Conservation (phyloP, 2,329 filamentous ascomycete species). For the Monosporascus sp. region DNA sequence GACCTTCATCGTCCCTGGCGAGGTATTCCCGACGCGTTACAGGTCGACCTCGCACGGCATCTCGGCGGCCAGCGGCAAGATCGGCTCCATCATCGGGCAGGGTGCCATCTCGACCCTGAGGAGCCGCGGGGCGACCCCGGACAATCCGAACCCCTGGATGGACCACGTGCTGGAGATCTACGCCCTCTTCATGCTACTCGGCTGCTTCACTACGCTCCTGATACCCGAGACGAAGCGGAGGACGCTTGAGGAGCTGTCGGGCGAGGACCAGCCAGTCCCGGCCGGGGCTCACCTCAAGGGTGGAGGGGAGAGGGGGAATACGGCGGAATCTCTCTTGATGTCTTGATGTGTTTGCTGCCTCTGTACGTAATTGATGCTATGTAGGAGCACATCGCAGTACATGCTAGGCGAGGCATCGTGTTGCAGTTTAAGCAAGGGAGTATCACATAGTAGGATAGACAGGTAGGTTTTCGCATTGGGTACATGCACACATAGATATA, state of each 20-base stretch:
- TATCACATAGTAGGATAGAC: no score
- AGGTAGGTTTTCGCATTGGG: no score
- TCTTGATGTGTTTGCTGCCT: not conserved
- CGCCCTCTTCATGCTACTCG: slow-evolving; percentile 71
- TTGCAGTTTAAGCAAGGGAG: no score
- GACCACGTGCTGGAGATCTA: slow-evolving; percentile 72
- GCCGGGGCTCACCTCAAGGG: slow-evolving; percentile 1
- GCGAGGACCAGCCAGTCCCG: slow-evolving; percentile 21
- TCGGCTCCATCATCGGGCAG: slow-evolving; percentile 52
- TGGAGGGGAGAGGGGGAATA: slow-evolving; percentile 6
- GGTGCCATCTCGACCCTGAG: slow-evolving; percentile 52
- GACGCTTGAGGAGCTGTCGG: slow-evolving; percentile 62
- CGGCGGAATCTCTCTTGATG: slow-evolving; percentile 4
- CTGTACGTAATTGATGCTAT: not conserved
- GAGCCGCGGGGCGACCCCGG: slow-evolving; percentile 34
- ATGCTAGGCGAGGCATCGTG: no score
- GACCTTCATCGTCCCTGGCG: slow-evolving; percentile 52
- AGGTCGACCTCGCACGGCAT: slow-evolving; percentile 53
- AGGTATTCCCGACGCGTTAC: slow-evolving; percentile 52
- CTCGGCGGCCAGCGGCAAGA: slow-evolving; percentile 49
- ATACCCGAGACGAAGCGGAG: slow-evolving; percentile 71
- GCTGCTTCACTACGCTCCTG: slow-evolving; percentile 61
- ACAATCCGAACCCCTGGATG: slow-evolving; percentile 56
- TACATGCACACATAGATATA: no score
- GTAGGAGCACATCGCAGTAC: not conserved